Evolutionary conservation across 495 filamentous ascomycete genomes (phyloP).

Genomic region (Tirmania nivea): DNA sequence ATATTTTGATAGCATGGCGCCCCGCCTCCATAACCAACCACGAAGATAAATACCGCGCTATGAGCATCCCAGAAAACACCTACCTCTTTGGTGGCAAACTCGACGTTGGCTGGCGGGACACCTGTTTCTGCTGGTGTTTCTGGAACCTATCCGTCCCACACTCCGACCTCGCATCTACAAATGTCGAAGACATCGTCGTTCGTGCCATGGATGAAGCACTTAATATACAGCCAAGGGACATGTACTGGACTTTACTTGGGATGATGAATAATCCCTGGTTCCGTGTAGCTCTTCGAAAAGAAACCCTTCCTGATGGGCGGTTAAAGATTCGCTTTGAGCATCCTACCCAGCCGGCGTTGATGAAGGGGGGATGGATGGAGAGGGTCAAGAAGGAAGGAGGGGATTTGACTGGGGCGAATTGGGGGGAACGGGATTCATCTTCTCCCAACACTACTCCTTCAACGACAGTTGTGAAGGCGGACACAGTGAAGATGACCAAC

Average conservation of each 20-base stretch:
- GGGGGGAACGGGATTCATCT: constrained; percentile 56
- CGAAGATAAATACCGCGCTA: constrained; percentile 66
- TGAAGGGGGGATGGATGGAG: constrained; percentile 79
- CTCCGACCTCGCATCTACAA: constrained; percentile 29
- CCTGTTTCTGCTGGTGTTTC: constrained; percentile 83
- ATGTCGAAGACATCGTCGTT: constrained; percentile 54
- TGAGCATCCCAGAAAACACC: constrained; percentile 29
- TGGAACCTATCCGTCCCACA: constrained; percentile 60
- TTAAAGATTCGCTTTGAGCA: constrained; percentile 62
- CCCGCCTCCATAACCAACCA: constrained; percentile 66
- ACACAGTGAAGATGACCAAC: constrained; percentile 65
- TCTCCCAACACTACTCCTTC: constrained; percentile 28
- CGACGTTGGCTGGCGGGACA: constrained; percentile 66
- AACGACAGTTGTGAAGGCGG: constrained; percentile 23
- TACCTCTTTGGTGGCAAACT: constrained; percentile 55
- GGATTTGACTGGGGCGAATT: constrained; percentile 58
- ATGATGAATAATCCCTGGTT: constrained; percentile 99
- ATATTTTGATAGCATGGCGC: constrained; percentile 38
- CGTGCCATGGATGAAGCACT: constrained; percentile 84
- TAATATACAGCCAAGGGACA: constrained; percentile 71
- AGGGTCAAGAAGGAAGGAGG: constrained; percentile 73
- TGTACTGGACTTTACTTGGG: constrained; percentile 91
- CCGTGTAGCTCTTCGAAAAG: constrained; percentile 54
- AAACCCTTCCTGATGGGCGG: constrained; percentile 22
- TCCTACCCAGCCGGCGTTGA: constrained; percentile 61